Base-by-base conservation (phyloP, 148 eudicot genomes). In the Talinum fruticosum region DNA sequence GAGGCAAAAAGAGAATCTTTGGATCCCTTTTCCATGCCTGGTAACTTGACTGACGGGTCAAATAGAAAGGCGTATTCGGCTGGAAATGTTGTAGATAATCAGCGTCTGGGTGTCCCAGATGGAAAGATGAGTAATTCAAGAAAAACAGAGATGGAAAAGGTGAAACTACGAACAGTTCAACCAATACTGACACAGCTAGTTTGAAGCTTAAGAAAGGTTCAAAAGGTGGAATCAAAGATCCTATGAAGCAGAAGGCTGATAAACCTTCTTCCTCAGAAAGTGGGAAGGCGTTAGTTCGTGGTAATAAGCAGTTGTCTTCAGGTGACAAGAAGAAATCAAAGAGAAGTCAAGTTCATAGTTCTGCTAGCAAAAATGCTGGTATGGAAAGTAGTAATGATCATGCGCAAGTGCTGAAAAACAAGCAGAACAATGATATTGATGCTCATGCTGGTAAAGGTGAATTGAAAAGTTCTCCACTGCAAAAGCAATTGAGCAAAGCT, bases 271-370 rank as follows among this genome's bases (percentile, higher is more conserved):
- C 82, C 69, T 54, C 29, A 82, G 88, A 73, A 69, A 83, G 84
- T 79, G 80, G 51, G 54, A 23, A 47, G 64, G 80, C 81, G 64
- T 44, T 78, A 71, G 76, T 83, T 81, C 35, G 61, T 79, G 84
- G 79, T 61, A 89, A 86, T 65, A 87, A 85, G 72, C 75, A 53
- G 49, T 80, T 82, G 41, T 84, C 91, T 59, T 83, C 87, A 21
- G 78, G 72, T 51, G 83, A 80, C 35, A 87, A 84, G 78, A 91
- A 74, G 84, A 93, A 87, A 82, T 57, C 80, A 16, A 87, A 87
- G 77, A 85, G 82, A 80, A 74, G 78, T 72, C 86, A 78, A 76
- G 78, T 68, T 81, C 84, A 64, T 64, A 75, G 75, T 75, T 78
- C 79, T 66, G 62, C 79, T 30, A 68, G 76, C 47, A 66, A 73